These are phyloP conservation scores for Tricholoma saponaceum DNA, from an alignment of 768 basidiomycete species.

Conservation along the genomic window DNA sequence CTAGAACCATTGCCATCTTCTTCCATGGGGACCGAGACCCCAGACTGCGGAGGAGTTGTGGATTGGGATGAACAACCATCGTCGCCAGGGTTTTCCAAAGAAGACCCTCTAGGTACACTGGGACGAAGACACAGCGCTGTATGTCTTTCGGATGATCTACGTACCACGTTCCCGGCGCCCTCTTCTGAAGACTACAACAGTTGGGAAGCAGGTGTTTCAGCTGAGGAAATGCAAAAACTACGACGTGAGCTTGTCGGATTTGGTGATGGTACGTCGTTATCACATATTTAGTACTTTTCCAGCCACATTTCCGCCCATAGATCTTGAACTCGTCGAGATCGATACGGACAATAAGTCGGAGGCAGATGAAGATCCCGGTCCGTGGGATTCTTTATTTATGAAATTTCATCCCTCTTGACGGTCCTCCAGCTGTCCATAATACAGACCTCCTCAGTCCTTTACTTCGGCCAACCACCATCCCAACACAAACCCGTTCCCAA, in stretches of 20 bases:
- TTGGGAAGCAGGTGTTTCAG: slow-evolving; percentile 25
- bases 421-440: neutral
- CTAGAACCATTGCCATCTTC: neutral
- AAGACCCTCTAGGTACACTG: neutral
- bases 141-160: neutral
- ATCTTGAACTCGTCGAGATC: slow-evolving; percentile 7
- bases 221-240: slow-evolving; percentile 17
- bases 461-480: neutral
- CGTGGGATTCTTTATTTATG: neutral
- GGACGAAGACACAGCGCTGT: neutral
- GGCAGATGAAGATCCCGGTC: neutral
- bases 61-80: neutral
- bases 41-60: neutral
- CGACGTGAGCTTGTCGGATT: slow-evolving; percentile 10
- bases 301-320: neutral
- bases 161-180: neutral
- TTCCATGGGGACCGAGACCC: neutral
- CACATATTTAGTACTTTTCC: neutral
- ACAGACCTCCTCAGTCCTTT: neutral
- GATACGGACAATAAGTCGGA: slow-evolving; percentile 2
- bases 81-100: neutral
- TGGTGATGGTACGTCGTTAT: slow-evolving; percentile 4
- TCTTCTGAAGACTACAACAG: slow-evolving; percentile 13
- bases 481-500: slow-evolving; percentile 3
- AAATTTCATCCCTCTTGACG: neutral